phyloP scores from a whole-genome alignment of 106 monocot species.

The Gastrodia elata region DNA sequence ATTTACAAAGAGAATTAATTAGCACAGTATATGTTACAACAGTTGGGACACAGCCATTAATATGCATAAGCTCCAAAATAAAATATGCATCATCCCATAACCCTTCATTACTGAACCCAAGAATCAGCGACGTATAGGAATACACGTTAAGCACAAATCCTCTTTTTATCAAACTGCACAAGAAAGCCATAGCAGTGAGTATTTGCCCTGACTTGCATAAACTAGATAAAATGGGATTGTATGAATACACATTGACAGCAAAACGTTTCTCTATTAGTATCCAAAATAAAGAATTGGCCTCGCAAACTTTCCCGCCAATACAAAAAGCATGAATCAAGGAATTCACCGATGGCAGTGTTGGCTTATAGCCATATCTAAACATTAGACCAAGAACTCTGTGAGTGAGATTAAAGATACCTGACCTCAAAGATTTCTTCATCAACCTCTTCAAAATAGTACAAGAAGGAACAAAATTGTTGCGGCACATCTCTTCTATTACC shows the following conservation, averaged over 20 bases:
- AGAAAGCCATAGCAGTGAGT: constrained; percentile 27
- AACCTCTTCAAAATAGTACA: constrained; percentile 26
- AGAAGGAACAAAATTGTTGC: constrained; percentile 30
- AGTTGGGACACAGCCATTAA: constrained; percentile 25
- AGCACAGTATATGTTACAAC: constrained; percentile 43
- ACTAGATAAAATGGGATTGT: constrained; percentile 49
- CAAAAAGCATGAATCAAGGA: constrained; percentile 25
- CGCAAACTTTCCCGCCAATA: constrained; percentile 11
- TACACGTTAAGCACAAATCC: constrained; percentile 34
- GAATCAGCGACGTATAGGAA: constrained; percentile 47
- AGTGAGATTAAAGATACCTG: constrained; percentile 16
- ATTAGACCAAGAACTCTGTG: constrained; percentile 24
- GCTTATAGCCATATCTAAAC: constrained; percentile 29
- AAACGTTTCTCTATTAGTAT: constrained; percentile 29
- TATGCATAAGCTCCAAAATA: constrained; percentile 29
- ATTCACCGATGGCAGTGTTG: constrained; percentile 20
- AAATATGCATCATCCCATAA: constrained; percentile 42
- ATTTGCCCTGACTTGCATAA: constrained; percentile 37
- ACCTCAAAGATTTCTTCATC: constrained; percentile 38
- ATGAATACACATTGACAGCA: constrained; percentile 29
- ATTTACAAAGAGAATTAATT: constrained; percentile 37
- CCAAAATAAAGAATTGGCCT: constrained; percentile 28
- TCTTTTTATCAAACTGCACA: constrained; percentile 39
- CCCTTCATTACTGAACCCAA: constrained; percentile 41
- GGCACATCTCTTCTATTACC: constrained; percentile 43